Conservation (phyloP, 2,329 filamentous ascomycete genomes). For the Verticillium tricorpus region DNA sequence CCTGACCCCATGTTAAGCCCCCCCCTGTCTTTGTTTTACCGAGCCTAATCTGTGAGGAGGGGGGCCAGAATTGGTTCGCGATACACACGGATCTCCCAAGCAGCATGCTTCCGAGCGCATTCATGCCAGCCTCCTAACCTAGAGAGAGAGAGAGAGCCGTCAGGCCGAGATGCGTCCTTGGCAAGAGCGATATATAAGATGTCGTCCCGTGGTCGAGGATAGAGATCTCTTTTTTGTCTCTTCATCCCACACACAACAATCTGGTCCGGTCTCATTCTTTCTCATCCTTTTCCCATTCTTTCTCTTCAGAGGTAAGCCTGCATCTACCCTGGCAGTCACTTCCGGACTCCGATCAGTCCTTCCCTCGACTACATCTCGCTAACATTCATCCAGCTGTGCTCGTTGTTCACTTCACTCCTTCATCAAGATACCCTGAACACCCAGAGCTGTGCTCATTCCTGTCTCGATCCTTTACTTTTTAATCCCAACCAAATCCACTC, state of each 20-base stretch:
- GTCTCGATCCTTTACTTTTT: constrained; percentile 11
- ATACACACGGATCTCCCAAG: background rate
- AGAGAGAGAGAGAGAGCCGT: background rate
- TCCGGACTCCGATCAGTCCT: background rate
- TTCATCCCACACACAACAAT: constrained; percentile 29
- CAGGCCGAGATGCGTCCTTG: constrained; percentile 6
- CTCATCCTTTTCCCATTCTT: constrained; percentile 37
- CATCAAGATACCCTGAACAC: constrained; percentile 29
- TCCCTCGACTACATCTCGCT: constrained; percentile 7
- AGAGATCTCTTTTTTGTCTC: constrained; percentile 15
- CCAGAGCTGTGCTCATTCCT: constrained; percentile 40
- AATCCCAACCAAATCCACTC: constrained; percentile 19
- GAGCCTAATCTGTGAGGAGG: background rate
- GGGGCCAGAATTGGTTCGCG: background rate
- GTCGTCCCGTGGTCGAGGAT: constrained; percentile 16
- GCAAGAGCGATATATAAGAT: constrained; percentile 32
- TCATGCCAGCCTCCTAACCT: background rate
- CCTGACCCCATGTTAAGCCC: background rate
- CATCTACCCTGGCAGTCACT: background rate
- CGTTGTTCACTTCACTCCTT: constrained; percentile 41
- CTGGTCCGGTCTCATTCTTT: constrained; percentile 27
- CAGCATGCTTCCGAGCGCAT: background rate
- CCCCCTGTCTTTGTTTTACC: background rate
- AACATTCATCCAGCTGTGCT: constrained; percentile 38
- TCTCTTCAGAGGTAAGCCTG: constrained; percentile 39